Evolutionary conservation across 305 asterid genomes (phyloP).

Genomic region (Withania somnifera): DNA sequence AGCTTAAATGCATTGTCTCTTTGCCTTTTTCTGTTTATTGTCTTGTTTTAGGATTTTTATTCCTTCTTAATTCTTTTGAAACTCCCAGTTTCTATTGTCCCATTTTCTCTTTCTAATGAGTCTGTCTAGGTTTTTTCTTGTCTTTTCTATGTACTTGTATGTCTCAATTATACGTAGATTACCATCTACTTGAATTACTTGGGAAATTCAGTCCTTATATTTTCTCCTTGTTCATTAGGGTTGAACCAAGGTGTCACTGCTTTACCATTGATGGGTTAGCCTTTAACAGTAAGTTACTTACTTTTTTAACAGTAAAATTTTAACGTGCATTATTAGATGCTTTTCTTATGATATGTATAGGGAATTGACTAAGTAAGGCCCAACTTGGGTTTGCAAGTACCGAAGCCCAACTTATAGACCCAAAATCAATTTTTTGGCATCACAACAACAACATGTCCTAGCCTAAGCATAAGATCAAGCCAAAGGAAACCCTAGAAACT

Average conservation of each 20-base stretch:
- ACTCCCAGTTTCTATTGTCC: neutral
- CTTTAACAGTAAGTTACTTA: conserved; percentile 71
- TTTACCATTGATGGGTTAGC: conserved; percentile 99
- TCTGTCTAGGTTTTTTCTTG: neutral
- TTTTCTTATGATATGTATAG: conserved; percentile 21
- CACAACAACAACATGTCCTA: conserved; percentile 91
- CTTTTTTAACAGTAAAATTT: neutral
- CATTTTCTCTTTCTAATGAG: neutral
- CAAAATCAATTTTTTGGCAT: conserved; percentile 80
- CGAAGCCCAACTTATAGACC: conserved; percentile 64
- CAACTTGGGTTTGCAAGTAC: conserved; percentile 85
- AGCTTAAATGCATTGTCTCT: neutral
- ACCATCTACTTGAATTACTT: no score
- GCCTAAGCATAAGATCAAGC: conserved; percentile 96
- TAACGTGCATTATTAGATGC: neutral
- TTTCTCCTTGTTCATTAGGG: conserved; percentile 34
- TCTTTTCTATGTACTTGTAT: neutral
- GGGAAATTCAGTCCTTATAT: neutral
- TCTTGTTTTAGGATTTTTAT: neutral
- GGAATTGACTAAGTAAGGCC: conserved; percentile 93
- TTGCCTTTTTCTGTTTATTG: neutral
- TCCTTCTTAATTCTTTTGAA: neutral
- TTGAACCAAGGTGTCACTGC: conserved; percentile 80
- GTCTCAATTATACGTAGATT: neutral
- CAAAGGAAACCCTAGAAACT: conserved; percentile 76